Percentiles rank a stretch among this genome's conserved stretches.
These are phyloP conservation scores for Rhynchospora pubera DNA, from an alignment of 176 grass and related monocot species.

Conservation along the genomic window DNA sequence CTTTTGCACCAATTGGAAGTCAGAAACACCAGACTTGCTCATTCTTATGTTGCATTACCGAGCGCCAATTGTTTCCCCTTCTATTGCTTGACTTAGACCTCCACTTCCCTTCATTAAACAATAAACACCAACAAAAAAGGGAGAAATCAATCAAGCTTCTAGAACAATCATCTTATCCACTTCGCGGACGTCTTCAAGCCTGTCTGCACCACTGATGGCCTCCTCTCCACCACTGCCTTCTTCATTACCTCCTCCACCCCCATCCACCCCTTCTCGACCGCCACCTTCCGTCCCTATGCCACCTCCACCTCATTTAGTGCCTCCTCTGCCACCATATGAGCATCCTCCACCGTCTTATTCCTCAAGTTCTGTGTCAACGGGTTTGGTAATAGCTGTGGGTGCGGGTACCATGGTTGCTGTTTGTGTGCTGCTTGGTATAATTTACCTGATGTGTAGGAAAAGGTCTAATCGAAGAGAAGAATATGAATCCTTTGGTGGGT, in stretches of 20 bases:
- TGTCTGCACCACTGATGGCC: no score
- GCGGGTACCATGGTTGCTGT: slow-evolving; percentile 1
- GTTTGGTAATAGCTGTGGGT: slow-evolving; percentile 28
- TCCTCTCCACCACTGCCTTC: neutral
- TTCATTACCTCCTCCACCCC: neutral
- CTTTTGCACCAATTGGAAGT: no score
- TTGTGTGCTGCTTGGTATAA: slow-evolving; percentile 27
- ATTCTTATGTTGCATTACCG: no score
- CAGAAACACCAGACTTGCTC: no score
- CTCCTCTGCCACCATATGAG: neutral
- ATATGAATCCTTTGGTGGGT: neutral
- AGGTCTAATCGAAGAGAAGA: slow-evolving; percentile 5
- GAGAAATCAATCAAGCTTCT: no score
- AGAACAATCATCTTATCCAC: neutral
- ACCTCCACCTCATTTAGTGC: neutral
- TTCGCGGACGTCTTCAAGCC: neutral
- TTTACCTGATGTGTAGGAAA: slow-evolving; percentile 25
- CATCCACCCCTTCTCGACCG: neutral
- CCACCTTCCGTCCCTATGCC: neutral
- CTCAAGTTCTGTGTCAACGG: neutral
- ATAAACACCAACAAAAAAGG: neutral
- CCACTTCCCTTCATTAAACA: neutral
- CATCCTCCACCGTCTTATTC: neutral
- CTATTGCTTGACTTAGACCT: no score
- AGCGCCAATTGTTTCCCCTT: no score